These are phyloP conservation scores for Lonicera japonica DNA, from an alignment of 129 eudicot genomes.

Conservation along the genomic window DNA sequence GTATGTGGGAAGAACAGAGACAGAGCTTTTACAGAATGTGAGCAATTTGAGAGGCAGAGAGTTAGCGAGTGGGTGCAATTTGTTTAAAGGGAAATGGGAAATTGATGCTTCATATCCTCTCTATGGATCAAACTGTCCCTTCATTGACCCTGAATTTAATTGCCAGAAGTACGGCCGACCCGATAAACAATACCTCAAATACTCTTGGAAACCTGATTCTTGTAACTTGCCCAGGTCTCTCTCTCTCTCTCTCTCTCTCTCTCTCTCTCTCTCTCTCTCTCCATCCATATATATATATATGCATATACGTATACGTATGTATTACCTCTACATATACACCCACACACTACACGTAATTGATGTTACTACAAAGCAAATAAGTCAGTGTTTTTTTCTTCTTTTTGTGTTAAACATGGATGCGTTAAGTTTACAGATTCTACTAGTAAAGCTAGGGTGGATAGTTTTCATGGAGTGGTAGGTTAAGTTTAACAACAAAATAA, in stretches of 20 bases:
- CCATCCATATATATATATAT: not conserved
- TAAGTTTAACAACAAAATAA: too few relatives aligned
- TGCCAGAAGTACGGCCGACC: slow-evolving; percentile 85
- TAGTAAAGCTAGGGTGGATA: too few relatives aligned
- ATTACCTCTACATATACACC: too few relatives aligned
- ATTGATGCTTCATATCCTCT: slow-evolving; percentile 64
- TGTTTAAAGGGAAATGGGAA: slow-evolving; percentile 75
- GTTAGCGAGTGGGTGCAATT: slow-evolving; percentile 42
- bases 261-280: slow-evolving; percentile 1
- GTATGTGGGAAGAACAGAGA: not conserved
- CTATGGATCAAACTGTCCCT: slow-evolving; percentile 71
- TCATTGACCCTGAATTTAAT: slow-evolving; percentile 65
- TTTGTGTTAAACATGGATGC: too few relatives aligned
- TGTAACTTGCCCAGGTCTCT: slow-evolving; percentile 76
- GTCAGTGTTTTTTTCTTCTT: not conserved
- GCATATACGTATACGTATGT: too few relatives aligned
- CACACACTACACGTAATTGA: too few relatives aligned
- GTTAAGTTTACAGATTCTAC: too few relatives aligned
- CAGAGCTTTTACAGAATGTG: slow-evolving; percentile 10
- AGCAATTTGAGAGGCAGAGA: slow-evolving; percentile 27
- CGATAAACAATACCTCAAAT: slow-evolving; percentile 74
- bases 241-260: too few relatives aligned
- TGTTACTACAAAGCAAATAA: too few relatives aligned
- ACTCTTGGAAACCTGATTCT: slow-evolving; percentile 69
- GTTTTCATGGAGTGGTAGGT: too few relatives aligned